Conservation (phyloP, 2,329 filamentous ascomycete species). For the Periconia sp. region DNA sequence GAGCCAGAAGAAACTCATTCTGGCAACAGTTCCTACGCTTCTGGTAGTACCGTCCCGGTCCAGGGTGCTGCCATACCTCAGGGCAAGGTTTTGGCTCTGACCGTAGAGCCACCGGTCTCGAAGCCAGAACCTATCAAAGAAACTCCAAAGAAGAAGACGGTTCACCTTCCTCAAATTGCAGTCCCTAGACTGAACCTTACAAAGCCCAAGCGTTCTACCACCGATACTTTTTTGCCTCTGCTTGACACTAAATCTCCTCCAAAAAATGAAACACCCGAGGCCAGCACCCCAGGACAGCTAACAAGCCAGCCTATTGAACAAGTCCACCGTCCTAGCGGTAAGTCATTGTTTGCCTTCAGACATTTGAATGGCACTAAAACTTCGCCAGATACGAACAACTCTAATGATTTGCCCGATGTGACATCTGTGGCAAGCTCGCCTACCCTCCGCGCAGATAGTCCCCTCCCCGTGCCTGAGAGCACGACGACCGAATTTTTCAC, state of each 20-base stretch:
- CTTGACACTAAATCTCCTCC: not conserved
- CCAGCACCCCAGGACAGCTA: not conserved
- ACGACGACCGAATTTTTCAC: slow-evolving; percentile 14
- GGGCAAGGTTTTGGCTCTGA: not conserved
- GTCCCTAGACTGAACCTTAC: slow-evolving; percentile 15
- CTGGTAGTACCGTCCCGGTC: not conserved
- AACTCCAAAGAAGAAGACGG: slow-evolving; percentile 8
- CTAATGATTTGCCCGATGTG: not conserved
- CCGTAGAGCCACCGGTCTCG: not conserved
- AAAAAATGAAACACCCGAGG: not conserved
- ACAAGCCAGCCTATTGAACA: not conserved
- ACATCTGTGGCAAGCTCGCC: slow-evolving; percentile 9
- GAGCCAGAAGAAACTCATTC: not conserved
- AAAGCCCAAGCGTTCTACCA: not conserved
- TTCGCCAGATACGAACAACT: slow-evolving; percentile 1
- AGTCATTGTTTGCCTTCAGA: not conserved
- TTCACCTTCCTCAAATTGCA: slow-evolving; percentile 12
- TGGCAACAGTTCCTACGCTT: not conserved
- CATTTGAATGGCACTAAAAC: not conserved
- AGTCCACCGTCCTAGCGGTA: not conserved
- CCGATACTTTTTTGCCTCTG: not conserved
- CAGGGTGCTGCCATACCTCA: not conserved
- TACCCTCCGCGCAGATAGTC: slow-evolving; percentile 5
- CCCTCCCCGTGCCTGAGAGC: slow-evolving; percentile 7
- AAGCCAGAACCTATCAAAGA: slow-evolving; percentile 1